A percentile compares a stretch with the other conserved stretches of the same genome.
Evolutionary conservation across 129 eudicot genomes (phyloP).

Genomic region (Glebionis coronaria): DNA sequence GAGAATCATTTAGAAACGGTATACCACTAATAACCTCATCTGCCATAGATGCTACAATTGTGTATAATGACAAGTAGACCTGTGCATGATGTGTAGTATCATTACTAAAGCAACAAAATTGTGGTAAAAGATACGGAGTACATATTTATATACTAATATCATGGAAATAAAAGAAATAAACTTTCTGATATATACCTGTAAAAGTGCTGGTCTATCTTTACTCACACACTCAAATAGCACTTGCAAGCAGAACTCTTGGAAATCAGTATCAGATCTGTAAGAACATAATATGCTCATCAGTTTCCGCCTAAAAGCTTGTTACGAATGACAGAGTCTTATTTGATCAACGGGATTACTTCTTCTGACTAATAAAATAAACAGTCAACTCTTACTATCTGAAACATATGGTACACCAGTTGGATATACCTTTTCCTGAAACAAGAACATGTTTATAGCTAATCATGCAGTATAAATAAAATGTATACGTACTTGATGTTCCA

Average conservation of each 20-base stretch:
- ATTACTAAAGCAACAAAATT: background rate
- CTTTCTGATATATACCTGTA: constrained; percentile 56
- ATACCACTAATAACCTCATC: constrained; percentile 48
- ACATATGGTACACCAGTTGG: no score
- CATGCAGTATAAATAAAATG: background rate
- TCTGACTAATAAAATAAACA: background rate
- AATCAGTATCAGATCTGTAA: constrained; percentile 74
- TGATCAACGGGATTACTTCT: constrained; percentile 6
- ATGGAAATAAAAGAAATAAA: background rate
- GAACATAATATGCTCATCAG: constrained; percentile 17
- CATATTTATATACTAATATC: background rate
- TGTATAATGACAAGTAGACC: constrained; percentile 85
- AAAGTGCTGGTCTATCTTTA: constrained; percentile 91
- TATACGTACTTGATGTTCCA: constrained; percentile 65
- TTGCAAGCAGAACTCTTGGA: constrained; percentile 94
- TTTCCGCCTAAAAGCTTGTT: background rate
- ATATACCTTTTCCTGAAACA: background rate
- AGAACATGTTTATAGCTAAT: background rate
- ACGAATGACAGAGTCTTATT: background rate
- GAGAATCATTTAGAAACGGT: constrained; percentile 40
- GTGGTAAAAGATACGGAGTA: constrained; percentile 15
- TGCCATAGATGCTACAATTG: constrained; percentile 73
- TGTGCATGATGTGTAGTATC: constrained; percentile 31
- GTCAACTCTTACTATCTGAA: no score
- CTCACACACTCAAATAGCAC: constrained; percentile 96